phyloP scores from a whole-genome alignment of 2,329 filamentous ascomycete genomes.

The Monilinia fructigena region DNA sequence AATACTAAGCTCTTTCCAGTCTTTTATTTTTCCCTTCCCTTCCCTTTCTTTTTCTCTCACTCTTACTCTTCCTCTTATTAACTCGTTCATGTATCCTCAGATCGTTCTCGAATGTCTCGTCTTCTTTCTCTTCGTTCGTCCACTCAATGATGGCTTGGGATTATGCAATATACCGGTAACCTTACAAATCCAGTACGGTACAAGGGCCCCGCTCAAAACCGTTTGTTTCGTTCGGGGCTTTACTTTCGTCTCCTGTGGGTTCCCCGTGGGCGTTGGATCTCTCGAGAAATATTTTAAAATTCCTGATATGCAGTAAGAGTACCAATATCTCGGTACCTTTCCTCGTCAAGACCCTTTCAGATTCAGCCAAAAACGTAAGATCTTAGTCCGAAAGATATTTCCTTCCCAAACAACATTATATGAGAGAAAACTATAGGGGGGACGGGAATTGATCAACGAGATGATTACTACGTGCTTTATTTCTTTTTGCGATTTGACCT shows the following conservation, averaged over 20 bases:
- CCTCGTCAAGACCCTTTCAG: constrained; percentile 6
- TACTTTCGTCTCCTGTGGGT: constrained; percentile 12
- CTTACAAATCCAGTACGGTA: constrained; percentile 12
- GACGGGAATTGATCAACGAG: not conserved
- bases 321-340: not conserved
- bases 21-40: too few species aligned
- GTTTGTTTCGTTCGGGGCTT: constrained; percentile 10
- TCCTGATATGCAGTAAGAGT: not conserved
- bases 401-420: not conserved
- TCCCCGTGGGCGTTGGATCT: constrained; percentile 8
- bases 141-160: not conserved
- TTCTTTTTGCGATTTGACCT: not conserved
- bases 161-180: constrained; percentile 14
- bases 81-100: constrained; percentile 1
- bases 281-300: not conserved
- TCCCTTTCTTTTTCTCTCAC: too few species aligned
- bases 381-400: not conserved
- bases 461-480: not conserved
- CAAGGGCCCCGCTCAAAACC: constrained; percentile 15
- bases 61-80: not conserved
- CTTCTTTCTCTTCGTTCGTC: constrained; percentile 13
- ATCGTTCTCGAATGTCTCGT: not conserved
- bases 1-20: too few species aligned
- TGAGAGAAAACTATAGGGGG: not conserved
- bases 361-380: constrained; percentile 14